phyloP scores from a whole-genome alignment of 805 yeast genomes.

The Pichia californica region DNA sequence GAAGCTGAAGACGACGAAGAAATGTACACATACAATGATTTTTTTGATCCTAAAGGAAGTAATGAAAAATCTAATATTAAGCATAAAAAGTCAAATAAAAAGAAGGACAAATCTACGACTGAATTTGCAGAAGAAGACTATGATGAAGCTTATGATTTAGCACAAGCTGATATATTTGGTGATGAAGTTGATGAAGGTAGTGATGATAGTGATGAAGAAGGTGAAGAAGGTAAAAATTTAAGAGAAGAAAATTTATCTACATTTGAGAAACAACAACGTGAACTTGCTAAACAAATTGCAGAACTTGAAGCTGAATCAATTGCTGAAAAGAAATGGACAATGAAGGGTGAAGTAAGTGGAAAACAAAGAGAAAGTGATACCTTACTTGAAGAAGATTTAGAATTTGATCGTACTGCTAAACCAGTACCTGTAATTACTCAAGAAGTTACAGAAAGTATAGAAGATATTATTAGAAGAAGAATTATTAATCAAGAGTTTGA shows the following conservation, averaged over 20 bases:
- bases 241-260: constrained; percentile 47
- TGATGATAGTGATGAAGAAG: constrained; percentile 16
- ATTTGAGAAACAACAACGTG: constrained; percentile 76
- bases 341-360: constrained; percentile 87
- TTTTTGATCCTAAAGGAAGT: constrained; percentile 38
- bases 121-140: constrained; percentile 56
- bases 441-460: constrained; percentile 79
- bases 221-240: constrained; percentile 4
- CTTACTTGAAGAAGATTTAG: constrained; percentile 70
- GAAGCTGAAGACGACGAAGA: constrained; percentile 37
- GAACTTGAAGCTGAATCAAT: constrained; percentile 80
- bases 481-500: constrained; percentile 72
- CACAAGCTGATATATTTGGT: constrained; percentile 58
- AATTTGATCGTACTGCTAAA: constrained; percentile 88
- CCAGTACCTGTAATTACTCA: constrained; percentile 94
- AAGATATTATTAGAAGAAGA: constrained; percentile 82
- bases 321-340: constrained; percentile 88
- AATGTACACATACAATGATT: constrained; percentile 57
- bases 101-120: constrained; percentile 22
- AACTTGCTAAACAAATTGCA: constrained; percentile 69
- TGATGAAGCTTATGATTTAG: constrained; percentile 53
- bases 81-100: constrained; percentile 4
- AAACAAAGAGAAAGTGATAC: constrained; percentile 81
- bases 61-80: constrained; percentile 11
- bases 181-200: constrained; percentile 34